A percentile compares a stretch with the other conserved stretches of the same genome.
Evolutionary conservation across 352 stramenopile genomes (phyloP).

Genomic region (Aphanomyces stellatus): DNA sequence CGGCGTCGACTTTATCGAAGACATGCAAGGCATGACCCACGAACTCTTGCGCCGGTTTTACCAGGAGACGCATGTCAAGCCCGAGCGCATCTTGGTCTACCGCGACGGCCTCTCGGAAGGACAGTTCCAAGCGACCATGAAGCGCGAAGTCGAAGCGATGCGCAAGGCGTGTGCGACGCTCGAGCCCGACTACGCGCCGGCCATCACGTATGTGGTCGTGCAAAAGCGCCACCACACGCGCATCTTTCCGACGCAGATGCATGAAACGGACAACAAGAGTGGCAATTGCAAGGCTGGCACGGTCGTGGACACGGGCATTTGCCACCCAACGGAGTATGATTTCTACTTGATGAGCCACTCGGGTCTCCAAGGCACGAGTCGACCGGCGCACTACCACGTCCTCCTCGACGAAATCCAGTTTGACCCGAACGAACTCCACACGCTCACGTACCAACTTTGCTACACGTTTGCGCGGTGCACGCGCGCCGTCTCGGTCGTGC

Average conservation of each 20-base stretch:
- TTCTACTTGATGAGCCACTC: conserved; percentile 84
- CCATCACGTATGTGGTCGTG: conserved; percentile 81
- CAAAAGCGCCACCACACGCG: conserved; percentile 86
- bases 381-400: conserved; percentile 79
- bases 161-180: conserved; percentile 52
- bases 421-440: conserved; percentile 56
- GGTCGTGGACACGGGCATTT: conserved; percentile 79
- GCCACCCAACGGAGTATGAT: conserved; percentile 77
- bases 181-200: conserved; percentile 45
- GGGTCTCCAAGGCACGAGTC: conserved; percentile 73
- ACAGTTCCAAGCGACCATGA: conserved; percentile 75
- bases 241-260: conserved; percentile 40
- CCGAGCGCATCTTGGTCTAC: conserved; percentile 75
- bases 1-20: conserved; percentile 64
- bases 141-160: conserved; percentile 69
- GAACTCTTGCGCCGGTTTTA: conserved; percentile 73
- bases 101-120: conserved; percentile 82
- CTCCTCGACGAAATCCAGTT: conserved; percentile 68
- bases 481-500: conserved; percentile 76
- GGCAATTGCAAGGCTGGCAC: conserved; percentile 68
- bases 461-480: conserved; percentile 68
- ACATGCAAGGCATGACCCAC: conserved; percentile 51
- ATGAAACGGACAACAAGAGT: conserved; percentile 46
- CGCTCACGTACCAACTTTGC: conserved; percentile 65
- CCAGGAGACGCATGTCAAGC: conserved; percentile 41